Evolutionary conservation across 352 stramenopile species (phyloP).

Genomic region (Ochromonadaceae sp.): DNA sequence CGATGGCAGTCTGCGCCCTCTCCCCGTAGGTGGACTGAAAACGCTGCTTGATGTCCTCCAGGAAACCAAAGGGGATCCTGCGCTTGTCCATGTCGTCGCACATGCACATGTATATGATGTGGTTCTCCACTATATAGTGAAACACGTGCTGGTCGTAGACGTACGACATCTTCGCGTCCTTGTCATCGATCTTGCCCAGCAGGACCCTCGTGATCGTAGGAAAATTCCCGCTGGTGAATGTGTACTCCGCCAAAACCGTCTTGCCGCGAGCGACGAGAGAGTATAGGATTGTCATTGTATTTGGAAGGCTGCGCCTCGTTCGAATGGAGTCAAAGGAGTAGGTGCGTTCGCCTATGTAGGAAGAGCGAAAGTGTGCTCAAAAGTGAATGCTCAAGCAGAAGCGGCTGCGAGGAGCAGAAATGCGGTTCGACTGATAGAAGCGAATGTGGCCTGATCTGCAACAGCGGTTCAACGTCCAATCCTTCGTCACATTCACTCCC

Average conservation of each 20-base stretch:
- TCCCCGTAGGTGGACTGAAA: constrained; percentile 46
- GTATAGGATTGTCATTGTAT: too few relatives aligned
- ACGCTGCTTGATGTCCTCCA: constrained; percentile 83
- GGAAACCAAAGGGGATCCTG: constrained; percentile 87
- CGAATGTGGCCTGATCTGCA: too few relatives aligned
- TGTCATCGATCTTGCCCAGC: constrained; percentile 76
- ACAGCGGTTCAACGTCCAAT: too few relatives aligned
- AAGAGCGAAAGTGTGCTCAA: too few relatives aligned
- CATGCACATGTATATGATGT: constrained; percentile 95
- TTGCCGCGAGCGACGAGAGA: constrained; percentile 86
- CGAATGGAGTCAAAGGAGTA: too few relatives aligned
- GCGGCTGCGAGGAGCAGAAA: too few relatives aligned
- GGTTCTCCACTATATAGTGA: constrained; percentile 86
- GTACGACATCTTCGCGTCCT: constrained; percentile 88
- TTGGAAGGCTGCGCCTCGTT: too few relatives aligned
- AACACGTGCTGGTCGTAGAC: constrained; percentile 88
- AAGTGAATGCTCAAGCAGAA: too few relatives aligned
- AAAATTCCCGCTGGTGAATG: constrained; percentile 82
- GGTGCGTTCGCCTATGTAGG: too few relatives aligned
- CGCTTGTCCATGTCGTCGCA: constrained; percentile 67
- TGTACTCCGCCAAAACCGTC: constrained; percentile 91
- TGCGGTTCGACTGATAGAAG: too few relatives aligned
- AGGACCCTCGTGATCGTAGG: constrained; percentile 89
- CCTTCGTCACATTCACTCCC: too few relatives aligned
- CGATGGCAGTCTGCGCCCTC: constrained; percentile 64